phyloP scores from a whole-genome alignment of 805 yeast genomes.

The Metschnikowia peoriensis region DNA sequence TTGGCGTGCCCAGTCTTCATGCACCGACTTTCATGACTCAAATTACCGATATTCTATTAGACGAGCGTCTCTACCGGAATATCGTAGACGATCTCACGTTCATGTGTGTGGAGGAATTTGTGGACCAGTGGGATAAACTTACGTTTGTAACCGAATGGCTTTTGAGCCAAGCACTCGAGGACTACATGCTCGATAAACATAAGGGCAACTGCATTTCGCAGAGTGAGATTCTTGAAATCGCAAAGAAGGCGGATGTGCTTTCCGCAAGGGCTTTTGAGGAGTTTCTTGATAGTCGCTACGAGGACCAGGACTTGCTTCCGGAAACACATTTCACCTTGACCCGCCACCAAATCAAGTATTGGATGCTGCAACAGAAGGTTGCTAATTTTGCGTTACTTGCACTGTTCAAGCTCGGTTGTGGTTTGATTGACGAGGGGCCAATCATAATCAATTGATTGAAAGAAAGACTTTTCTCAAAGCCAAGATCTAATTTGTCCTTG shows the following conservation, averaged over 20 bases:
- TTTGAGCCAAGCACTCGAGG: slow-evolving; percentile 12
- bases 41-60: slow-evolving; percentile 2
- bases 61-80: slow-evolving; percentile 6
- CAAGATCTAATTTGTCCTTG: no score
- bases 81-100: slow-evolving; percentile 10
- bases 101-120: slow-evolving; percentile 18
- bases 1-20: no score
- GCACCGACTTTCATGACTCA: neutral
- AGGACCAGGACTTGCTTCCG: slow-evolving; percentile 13
- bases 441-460: no score
- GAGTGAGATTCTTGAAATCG: neutral
- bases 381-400: slow-evolving; percentile 1
- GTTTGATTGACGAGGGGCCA: neutral
- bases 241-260: slow-evolving; percentile 2
- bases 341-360: neutral
- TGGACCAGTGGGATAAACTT: slow-evolving; percentile 25
- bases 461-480: no score
- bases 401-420: neutral
- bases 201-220: neutral
- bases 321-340: slow-evolving; percentile 11
- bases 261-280: slow-evolving; percentile 2
- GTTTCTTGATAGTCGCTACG: slow-evolving; percentile 8
- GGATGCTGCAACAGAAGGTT: neutral
- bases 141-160: slow-evolving; percentile 26
- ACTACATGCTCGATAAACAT: neutral